These are phyloP conservation scores for Cystoisospora suis DNA, from an alignment of 169 alveolate genomes.

Conservation along the genomic window DNA sequence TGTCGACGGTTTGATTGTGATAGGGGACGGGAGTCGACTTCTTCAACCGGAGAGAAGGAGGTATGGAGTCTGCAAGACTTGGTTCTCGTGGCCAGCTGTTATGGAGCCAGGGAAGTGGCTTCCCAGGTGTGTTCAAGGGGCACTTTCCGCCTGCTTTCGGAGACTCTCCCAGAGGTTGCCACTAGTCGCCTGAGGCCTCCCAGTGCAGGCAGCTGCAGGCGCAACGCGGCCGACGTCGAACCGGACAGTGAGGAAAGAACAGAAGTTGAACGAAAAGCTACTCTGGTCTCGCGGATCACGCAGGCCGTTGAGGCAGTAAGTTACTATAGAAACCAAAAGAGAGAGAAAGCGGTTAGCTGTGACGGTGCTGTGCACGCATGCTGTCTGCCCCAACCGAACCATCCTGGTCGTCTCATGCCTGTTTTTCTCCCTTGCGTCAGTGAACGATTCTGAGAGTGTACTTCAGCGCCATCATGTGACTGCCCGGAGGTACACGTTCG, in stretches of 20 bases:
- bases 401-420: no score
- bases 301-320: conserved; percentile 29
- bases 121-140: neutral
- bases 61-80: neutral
- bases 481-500: no score
- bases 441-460: no score
- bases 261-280: neutral
- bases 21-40: neutral
- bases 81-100: neutral
- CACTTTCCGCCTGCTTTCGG: neutral
- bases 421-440: no score
- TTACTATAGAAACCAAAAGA: no score
- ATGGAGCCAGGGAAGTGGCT: neutral
- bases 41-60: neutral
- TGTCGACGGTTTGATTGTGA: no score
- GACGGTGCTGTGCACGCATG: no score
- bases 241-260: neutral
- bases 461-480: no score
- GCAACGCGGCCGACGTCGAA: neutral
- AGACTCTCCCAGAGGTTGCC: neutral
- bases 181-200: neutral
- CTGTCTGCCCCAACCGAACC: no score
- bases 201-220: neutral
- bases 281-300: neutral
- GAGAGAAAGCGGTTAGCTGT: no score